Evolutionary conservation across 2,329 filamentous ascomycete genomes (phyloP).

Genomic region (Helicocarpus griseus): DNA sequence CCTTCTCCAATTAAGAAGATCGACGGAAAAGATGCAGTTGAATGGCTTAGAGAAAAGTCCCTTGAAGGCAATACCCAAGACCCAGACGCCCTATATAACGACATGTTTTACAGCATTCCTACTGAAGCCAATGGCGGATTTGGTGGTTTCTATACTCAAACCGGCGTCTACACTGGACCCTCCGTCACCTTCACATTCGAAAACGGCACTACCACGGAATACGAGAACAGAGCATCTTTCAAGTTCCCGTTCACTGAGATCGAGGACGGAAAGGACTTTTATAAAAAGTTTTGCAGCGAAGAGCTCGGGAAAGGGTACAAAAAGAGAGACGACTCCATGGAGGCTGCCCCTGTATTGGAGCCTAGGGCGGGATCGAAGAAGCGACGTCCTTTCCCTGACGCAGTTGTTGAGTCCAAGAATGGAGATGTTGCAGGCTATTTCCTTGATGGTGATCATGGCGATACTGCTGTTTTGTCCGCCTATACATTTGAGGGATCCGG

Average conservation of each 20-base stretch:
- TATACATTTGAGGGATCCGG: constrained; percentile 25
- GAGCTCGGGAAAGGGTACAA: constrained; percentile 3
- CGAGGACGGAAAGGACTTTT: constrained; percentile 31
- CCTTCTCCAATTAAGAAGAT: constrained; percentile 22
- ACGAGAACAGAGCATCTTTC: constrained; percentile 18
- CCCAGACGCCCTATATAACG: constrained; percentile 25
- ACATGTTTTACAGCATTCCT: constrained; percentile 19
- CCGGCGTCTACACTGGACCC: constrained; percentile 18
- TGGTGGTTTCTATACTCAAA: constrained; percentile 8
- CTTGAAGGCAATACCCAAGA: constrained; percentile 16
- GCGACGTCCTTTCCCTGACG: constrained; percentile 26
- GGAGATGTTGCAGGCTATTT: constrained; percentile 37
- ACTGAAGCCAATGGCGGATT: neutral
- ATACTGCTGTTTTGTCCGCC: constrained; percentile 38
- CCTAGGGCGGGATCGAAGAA: neutral
- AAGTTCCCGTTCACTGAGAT: constrained; percentile 24
- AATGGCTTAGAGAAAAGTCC: constrained; percentile 18
- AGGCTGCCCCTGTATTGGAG: neutral
- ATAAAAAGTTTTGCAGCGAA: constrained; percentile 26
- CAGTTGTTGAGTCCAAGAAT: constrained; percentile 25
- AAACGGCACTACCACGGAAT: constrained; percentile 21
- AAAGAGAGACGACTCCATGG: constrained; percentile 6
- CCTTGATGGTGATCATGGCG: constrained; percentile 28
- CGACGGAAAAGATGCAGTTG: constrained; percentile 20
- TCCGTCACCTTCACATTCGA: constrained; percentile 21